phyloP scores from a whole-genome alignment of 257 asterid genomes.

The Primulina eburnea region DNA sequence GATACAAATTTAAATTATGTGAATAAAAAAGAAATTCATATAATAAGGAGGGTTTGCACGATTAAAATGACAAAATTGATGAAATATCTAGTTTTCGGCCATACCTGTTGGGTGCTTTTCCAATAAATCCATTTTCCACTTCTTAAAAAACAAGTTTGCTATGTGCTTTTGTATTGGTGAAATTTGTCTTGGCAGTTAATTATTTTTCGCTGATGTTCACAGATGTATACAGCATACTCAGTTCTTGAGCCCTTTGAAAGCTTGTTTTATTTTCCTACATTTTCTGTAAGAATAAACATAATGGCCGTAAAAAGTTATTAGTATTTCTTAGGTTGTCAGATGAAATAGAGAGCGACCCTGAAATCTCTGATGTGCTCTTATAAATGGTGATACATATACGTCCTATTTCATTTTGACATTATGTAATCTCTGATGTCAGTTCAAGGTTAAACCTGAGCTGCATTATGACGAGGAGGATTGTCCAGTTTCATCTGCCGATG shows the following conservation, averaged over 20 bases:
- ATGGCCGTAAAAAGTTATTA: background rate
- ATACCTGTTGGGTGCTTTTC: background rate
- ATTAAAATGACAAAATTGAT: background rate
- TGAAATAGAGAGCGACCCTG: slow-evolving; percentile 10
- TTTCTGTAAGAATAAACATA: background rate
- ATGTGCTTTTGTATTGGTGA: background rate
- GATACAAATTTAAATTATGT: background rate
- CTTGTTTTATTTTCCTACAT: background rate
- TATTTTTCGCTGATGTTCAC: no score
- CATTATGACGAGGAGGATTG: slow-evolving; percentile 89
- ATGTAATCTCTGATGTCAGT: slow-evolving; percentile 48
- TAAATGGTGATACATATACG: background rate
- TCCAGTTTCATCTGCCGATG: slow-evolving; percentile 65
- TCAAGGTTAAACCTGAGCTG: slow-evolving; percentile 90
- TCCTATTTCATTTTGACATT: slow-evolving; percentile 22
- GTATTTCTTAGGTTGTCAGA: slow-evolving; percentile 3
- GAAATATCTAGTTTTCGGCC: background rate
- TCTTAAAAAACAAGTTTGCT: background rate
- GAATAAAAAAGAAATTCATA: background rate
- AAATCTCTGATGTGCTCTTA: background rate
- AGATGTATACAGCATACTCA: background rate
- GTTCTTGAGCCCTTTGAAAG: background rate
- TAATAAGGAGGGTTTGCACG: background rate
- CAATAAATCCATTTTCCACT: background rate
- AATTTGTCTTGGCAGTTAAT: background rate